These are phyloP conservation scores for Telfairia occidentalis DNA, from an alignment of 331 rosid genomes.

Conservation along the genomic window DNA sequence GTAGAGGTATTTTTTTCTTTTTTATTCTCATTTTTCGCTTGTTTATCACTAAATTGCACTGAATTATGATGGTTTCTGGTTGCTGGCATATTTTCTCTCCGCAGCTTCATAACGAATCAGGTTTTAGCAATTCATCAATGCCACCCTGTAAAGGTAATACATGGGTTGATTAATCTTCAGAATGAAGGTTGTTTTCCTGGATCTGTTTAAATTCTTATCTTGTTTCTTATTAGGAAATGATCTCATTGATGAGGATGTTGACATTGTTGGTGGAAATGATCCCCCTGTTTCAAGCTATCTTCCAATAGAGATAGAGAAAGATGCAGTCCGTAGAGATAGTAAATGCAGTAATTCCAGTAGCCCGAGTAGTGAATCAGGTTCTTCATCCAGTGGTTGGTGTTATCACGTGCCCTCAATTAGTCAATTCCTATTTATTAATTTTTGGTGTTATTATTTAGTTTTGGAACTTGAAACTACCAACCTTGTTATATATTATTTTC, in stretches of 20 bases:
- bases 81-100: conserved; percentile 12
- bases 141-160: conserved; percentile 58
- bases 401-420: conserved; percentile 17
- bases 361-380: conserved; percentile 79
- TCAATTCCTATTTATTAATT: conserved; percentile 8
- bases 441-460: conserved; percentile 10
- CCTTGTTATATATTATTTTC: background rate
- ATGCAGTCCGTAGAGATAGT: conserved; percentile 39
- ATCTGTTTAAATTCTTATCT: background rate
- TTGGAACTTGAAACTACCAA: conserved; percentile 2
- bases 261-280: conserved; percentile 71
- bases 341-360: conserved; percentile 60
- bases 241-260: conserved; percentile 63
- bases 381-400: conserved; percentile 87
- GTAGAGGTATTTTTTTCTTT: conserved; percentile 40
- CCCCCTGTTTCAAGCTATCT: conserved; percentile 63
- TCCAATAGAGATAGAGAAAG: conserved; percentile 63
- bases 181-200: background rate
- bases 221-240: conserved; percentile 42
- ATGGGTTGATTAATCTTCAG: background rate
- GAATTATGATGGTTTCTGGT: conserved; percentile 7
- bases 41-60: background rate
- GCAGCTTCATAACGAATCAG: conserved; percentile 62
- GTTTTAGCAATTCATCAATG: conserved; percentile 63
- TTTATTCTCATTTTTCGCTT: background rate